phyloP scores from a whole-genome alignment of 1,284 basidiomycete genomes.

The Melampsora larici-populina region DNA sequence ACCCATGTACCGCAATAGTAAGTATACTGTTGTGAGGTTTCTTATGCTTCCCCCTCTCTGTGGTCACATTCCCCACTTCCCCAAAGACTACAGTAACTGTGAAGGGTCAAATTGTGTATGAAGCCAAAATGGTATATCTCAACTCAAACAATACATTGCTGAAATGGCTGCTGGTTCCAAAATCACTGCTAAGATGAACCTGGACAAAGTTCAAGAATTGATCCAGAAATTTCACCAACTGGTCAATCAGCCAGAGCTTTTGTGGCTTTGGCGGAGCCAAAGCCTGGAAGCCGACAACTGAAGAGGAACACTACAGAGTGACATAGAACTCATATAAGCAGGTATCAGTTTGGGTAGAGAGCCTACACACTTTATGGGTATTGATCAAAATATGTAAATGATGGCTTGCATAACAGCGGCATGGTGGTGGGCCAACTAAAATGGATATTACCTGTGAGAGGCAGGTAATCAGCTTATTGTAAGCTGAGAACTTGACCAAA shows the following conservation, averaged over 20 bases:
- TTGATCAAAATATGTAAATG: conserved; percentile 99
- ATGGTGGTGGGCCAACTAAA: conserved; percentile 70
- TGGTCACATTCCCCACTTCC: too few relatives aligned
- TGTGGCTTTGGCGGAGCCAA: too few relatives aligned
- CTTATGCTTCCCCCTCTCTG: too few relatives aligned
- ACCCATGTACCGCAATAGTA: conserved; percentile 88
- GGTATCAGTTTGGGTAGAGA: conserved; percentile 96
- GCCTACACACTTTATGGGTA: conserved; percentile 91
- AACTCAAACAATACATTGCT: too few relatives aligned
- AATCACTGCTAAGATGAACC: conserved; percentile 63
- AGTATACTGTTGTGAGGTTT: too few relatives aligned
- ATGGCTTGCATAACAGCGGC: conserved; percentile 90
- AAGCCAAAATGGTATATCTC: conserved; percentile 88
- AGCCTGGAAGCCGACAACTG: too few relatives aligned
- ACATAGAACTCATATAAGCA: conserved; percentile 85
- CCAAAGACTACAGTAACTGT: conserved; percentile 82
- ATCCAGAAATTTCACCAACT: too few relatives aligned
- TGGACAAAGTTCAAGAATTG: conserved; percentile 94
- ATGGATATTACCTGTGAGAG: too few relatives aligned
- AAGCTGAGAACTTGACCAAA: too few relatives aligned
- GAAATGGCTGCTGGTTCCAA: conserved; percentile 91
- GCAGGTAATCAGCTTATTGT: too few relatives aligned
- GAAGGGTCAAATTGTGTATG: conserved; percentile 91
- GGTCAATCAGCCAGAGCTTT: too few relatives aligned
- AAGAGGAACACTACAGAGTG: conserved; percentile 69